Evolutionary conservation across 805 yeast species (phyloP).

Genomic region (Lipomyces chichibuensis): DNA sequence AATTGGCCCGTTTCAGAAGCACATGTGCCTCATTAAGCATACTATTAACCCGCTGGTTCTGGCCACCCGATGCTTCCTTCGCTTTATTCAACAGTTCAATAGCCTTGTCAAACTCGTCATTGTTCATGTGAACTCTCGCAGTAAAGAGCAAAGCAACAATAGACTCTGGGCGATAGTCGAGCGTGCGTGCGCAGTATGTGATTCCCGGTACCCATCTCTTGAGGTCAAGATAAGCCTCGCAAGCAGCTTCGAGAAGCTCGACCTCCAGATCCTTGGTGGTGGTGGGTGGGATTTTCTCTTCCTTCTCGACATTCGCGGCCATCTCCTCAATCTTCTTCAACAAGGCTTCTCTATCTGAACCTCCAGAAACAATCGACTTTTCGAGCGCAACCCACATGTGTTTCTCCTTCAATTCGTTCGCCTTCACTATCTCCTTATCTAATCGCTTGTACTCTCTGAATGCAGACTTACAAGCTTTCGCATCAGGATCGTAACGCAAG

Average conservation of each 20-base stretch:
- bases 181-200: constrained; percentile 39
- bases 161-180: constrained; percentile 39
- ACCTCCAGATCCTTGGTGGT: constrained; percentile 28
- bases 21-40: constrained; percentile 40
- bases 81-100: constrained; percentile 36
- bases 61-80: constrained; percentile 30
- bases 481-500: constrained; percentile 76
- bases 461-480: constrained; percentile 55
- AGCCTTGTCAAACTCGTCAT: constrained; percentile 41
- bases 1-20: constrained; percentile 46
- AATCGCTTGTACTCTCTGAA: constrained; percentile 35
- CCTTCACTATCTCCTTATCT: constrained; percentile 29
- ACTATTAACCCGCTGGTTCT: constrained; percentile 32
- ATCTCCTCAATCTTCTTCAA: constrained; percentile 33
- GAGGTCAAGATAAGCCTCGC: constrained; percentile 37
- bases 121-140: constrained; percentile 31
- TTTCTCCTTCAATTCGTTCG: constrained; percentile 17
- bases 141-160: constrained; percentile 39
- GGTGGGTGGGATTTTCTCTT: constrained; percentile 8
- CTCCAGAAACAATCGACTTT: constrained; percentile 10
- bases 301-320: constrained; percentile 12
- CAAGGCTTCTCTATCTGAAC: constrained; percentile 30
- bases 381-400: constrained; percentile 24
- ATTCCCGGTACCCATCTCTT: constrained; percentile 39
- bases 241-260: constrained; percentile 34